Evolutionary conservation across 305 asterid species (phyloP).

Genomic region (Fraxinus sp.): DNA sequence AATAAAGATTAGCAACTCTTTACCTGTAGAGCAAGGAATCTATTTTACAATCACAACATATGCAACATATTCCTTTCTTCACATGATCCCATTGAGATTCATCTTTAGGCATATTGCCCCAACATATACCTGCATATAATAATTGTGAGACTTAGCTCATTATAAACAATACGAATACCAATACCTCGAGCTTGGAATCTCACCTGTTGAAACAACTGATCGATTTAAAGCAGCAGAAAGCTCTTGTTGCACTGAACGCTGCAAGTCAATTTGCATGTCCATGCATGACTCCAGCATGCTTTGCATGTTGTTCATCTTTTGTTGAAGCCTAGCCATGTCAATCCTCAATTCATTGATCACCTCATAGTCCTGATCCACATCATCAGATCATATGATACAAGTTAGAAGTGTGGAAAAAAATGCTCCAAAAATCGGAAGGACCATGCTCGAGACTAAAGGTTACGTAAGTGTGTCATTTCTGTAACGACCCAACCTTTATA

Average conservation of each 20-base stretch:
- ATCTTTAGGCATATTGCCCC: conserved; percentile 31
- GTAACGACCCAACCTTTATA: neutral
- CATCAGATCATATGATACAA: conserved; percentile 5
- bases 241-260: conserved; percentile 71
- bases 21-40: conserved; percentile 80
- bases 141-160: neutral
- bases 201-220: conserved; percentile 50
- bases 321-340: conserved; percentile 78
- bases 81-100: conserved; percentile 59
- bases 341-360: conserved; percentile 64
- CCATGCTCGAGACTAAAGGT: neutral
- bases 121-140: conserved; percentile 35
- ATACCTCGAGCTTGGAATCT: conserved; percentile 3
- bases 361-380: conserved; percentile 63
- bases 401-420: neutral
- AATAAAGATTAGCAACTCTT: neutral
- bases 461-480: neutral
- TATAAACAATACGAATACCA: neutral
- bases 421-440: neutral
- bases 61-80: conserved; percentile 75
- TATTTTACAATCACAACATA: conserved; percentile 53
- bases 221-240: conserved; percentile 81
- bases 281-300: conserved; percentile 81
- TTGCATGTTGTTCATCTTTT: conserved; percentile 76
- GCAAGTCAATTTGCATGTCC: conserved; percentile 91